Evolutionary conservation across 441 rosid genomes (phyloP).

Genomic region (Pelargonium cotyledonis): DNA sequence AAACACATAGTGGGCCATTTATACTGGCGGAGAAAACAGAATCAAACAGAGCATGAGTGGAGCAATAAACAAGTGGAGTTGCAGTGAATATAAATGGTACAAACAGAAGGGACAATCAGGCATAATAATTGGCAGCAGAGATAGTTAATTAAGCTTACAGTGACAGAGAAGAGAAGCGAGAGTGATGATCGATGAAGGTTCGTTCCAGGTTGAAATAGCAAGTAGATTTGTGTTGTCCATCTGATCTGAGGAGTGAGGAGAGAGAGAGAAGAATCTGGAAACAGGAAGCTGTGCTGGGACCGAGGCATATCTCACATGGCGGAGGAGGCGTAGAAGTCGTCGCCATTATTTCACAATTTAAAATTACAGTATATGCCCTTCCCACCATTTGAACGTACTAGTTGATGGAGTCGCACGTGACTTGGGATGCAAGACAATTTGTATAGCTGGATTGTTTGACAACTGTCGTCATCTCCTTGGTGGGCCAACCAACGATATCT

Average conservation of each 20-base stretch:
- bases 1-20: conserved; percentile 3
- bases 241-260: conserved; percentile 13
- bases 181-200: conserved; percentile 23
- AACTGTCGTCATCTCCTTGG: conserved; percentile 15
- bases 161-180: neutral
- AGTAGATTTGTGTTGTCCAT: conserved; percentile 9
- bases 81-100: neutral
- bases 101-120: neutral
- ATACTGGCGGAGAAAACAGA: conserved; percentile 1
- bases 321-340: conserved; percentile 27
- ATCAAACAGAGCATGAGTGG: conserved; percentile 6
- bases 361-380: conserved; percentile 8
- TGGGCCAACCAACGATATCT: neutral
- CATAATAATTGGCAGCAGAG: neutral
- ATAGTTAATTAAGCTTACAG: neutral
- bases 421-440: conserved; percentile 4
- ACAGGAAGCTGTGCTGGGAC: conserved; percentile 33
- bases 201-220: conserved; percentile 20
- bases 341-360: conserved; percentile 18
- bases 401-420: too few relatives aligned
- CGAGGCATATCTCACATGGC: conserved; percentile 60
- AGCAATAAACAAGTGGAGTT: too few relatives aligned
- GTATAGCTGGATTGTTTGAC: conserved; percentile 11
- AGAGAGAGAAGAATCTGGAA: conserved; percentile 21
- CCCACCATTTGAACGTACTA: neutral